Evolutionary conservation across 2,329 filamentous ascomycete species (phyloP), one percentile per base, ranked within the genome.

Genomic region (Xylariaceae sp.): DNA sequence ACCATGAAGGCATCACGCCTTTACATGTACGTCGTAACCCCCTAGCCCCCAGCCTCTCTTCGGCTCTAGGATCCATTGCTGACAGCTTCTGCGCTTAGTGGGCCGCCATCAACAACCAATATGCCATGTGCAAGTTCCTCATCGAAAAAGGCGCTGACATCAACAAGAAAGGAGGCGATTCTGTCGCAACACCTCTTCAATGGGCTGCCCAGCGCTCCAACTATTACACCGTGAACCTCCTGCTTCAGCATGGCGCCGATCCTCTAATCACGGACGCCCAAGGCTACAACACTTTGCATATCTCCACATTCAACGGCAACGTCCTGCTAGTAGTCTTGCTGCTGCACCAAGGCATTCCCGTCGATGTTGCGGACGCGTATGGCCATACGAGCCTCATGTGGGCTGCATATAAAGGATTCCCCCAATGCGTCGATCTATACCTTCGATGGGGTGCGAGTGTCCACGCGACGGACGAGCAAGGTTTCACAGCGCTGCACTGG

Each of bases 21-120:
- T 74, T 99, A 71, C 94, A 97, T 78, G 93, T 97, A 80, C 64
- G 82, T 75, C 56, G 50, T 53, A 51, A 14, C 45, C 11, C 28
- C 44, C 22, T 22, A 13, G 16, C 31, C 36, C 44, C 22, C 31
- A 13, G 16, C 31, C 36, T 18, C 33, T 42, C 17, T 31, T 11
- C 18, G 19, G 31, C 9, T n/a, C 16, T 13, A 3, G 18, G 14
- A 9, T 38, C 34, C 36, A 41, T 22, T 41, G 48, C 52, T 61
- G 48, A 28, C 68, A 99, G 22, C 22, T 28, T 28, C 22, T 28
- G 22, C 22, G 22, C 22, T 4, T 7, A 28, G 90, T 99, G 94
- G 94, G 94, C 94, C 43, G 90, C 95, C 36, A 97, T 99, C 71
- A 99, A 99, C 75, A 97, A 97, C 68, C 94, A 97, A 70, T 95